phyloP scores from a whole-genome alignment of 2,329 filamentous ascomycete species.

The Eurotiales sp. region DNA sequence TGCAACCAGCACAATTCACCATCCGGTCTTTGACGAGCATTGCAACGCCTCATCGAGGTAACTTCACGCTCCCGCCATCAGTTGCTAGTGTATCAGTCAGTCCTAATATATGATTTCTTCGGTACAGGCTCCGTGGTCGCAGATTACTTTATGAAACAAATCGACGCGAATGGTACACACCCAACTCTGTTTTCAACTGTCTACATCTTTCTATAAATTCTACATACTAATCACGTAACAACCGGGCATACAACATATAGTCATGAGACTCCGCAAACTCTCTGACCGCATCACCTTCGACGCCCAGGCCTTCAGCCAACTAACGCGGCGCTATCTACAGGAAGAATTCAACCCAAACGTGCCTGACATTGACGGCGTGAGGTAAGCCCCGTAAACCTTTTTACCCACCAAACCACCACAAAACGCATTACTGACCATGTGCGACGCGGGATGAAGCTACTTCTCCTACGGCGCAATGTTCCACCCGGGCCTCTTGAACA shows the following conservation, averaged over 20 bases:
- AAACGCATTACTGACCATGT: too few relatives aligned
- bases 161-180: slow-evolving; percentile 46
- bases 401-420: too few relatives aligned
- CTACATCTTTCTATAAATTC: too few relatives aligned
- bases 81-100: too few relatives aligned
- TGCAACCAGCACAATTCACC: slow-evolving; percentile 64
- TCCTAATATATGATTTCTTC: too few relatives aligned
- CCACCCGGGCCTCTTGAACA: slow-evolving; percentile 53
- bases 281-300: slow-evolving; percentile 9
- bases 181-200: too few relatives aligned
- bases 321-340: slow-evolving; percentile 57
- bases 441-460: too few relatives aligned
- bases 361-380: slow-evolving; percentile 52
- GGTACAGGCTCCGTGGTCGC: slow-evolving; percentile 55
- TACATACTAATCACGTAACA: too few relatives aligned
- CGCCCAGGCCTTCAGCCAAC: slow-evolving; percentile 48
- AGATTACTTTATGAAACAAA: slow-evolving; percentile 57
- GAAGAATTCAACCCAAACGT: slow-evolving; percentile 58
- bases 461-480: slow-evolving; percentile 62
- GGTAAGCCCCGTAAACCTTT: too few relatives aligned
- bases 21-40: slow-evolving; percentile 67
- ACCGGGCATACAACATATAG: too few relatives aligned
- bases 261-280: slow-evolving; percentile 10
- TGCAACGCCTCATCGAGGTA: slow-evolving; percentile 57
- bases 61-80: too few relatives aligned